A percentile compares a stretch with the other conserved stretches of the same genome.
Evolutionary conservation across 352 stramenopile species (phyloP).

Genomic region (Phytophthora pluvialis): DNA sequence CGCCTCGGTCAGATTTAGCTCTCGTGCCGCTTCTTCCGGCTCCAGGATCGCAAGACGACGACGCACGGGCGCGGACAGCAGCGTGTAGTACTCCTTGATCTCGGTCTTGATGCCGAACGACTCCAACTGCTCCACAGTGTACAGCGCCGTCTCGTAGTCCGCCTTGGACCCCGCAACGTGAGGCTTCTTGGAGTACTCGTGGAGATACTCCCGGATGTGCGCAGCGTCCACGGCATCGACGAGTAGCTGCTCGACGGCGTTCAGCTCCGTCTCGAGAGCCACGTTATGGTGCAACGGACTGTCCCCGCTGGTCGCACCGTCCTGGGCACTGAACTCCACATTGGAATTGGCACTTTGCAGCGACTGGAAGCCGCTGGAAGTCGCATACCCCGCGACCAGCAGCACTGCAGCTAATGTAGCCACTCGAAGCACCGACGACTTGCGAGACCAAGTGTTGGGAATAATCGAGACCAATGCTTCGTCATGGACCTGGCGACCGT

Average conservation of each 20-base stretch:
- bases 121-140: conserved; percentile 52
- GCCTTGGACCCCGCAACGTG: conserved; percentile 49
- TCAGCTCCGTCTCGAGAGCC: conserved; percentile 27
- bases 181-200: conserved; percentile 54
- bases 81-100: conserved; percentile 63
- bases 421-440: conserved; percentile 26
- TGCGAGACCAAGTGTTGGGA: not conserved
- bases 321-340: conserved; percentile 6
- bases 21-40: conserved; percentile 26
- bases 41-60: conserved; percentile 46
- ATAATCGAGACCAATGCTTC: not conserved
- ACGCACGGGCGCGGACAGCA: conserved; percentile 63
- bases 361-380: conserved; percentile 14
- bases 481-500: conserved; percentile 18
- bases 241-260: conserved; percentile 34
- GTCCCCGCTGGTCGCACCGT: not conserved
- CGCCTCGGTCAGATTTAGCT: conserved; percentile 61
- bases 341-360: conserved; percentile 15
- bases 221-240: conserved; percentile 37
- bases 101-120: conserved; percentile 56
- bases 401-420: conserved; percentile 41
- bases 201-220: conserved; percentile 48
- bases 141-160: conserved; percentile 63
- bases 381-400: conserved; percentile 26
- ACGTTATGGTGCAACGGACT: conserved; percentile 22